phyloP scores from a whole-genome alignment of 2,329 filamentous ascomycete species.

The Verticillium nubilum region DNA sequence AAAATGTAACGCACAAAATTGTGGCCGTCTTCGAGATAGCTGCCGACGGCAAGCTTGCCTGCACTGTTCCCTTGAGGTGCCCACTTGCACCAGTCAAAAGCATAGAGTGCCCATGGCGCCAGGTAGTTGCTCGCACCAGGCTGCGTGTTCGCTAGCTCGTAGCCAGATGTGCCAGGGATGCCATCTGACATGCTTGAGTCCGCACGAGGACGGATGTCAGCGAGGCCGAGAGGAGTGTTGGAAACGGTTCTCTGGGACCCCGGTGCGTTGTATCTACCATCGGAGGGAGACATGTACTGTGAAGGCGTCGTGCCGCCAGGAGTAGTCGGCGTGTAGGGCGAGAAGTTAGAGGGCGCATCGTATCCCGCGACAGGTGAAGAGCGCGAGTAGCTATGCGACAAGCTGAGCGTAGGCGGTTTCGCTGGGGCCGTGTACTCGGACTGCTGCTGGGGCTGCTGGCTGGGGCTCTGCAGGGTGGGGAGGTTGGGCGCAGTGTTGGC shows the following conservation, averaged over 20 bases:
- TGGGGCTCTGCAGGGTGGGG: constrained; percentile 33
- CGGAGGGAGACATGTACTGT: constrained; percentile 12
- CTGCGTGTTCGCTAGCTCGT: constrained; percentile 61
- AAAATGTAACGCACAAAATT: constrained; percentile 68
- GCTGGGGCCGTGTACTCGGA: constrained; percentile 58
- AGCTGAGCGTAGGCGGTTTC: constrained; percentile 58
- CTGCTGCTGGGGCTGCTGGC: constrained; percentile 35
- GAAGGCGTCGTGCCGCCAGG: constrained; percentile 36
- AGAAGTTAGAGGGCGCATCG: constrained; percentile 44
- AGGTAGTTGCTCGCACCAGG: constrained; percentile 85
- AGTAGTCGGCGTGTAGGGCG: constrained; percentile 57
- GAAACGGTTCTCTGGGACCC: constrained; percentile 60
- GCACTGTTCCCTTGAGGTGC: constrained; percentile 72
- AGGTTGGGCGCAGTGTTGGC: constrained; percentile 40
- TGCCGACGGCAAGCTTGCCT: constrained; percentile 90
- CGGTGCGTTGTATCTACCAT: constrained; percentile 46
- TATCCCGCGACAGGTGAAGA: constrained; percentile 69
- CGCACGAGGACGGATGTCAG: constrained; percentile 83
- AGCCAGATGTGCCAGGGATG: constrained; percentile 53
- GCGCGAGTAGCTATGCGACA: constrained; percentile 73
- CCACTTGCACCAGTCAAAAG: constrained; percentile 99
- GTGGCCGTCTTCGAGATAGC: constrained; percentile 95
- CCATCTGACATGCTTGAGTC: constrained; percentile 77
- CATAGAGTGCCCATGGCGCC: constrained; percentile 92
- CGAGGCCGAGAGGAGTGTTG: constrained; percentile 84